Conservation (phyloP, 2,329 filamentous ascomycete species). For the Ceratocystiopsis minuta region DNA sequence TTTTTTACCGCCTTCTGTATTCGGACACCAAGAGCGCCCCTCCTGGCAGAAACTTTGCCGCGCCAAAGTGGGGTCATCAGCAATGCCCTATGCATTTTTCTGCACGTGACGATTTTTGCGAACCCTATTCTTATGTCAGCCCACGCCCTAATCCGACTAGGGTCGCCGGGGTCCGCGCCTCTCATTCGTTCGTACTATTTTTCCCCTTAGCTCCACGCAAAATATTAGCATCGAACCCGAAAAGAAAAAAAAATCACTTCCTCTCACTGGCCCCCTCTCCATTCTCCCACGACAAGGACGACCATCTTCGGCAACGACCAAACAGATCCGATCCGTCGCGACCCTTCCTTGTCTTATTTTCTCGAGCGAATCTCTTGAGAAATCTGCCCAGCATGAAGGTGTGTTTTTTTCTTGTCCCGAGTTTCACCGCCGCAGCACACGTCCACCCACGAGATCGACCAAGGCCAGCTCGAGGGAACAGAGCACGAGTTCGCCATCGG, state of each 20-base stretch:
- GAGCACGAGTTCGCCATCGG: too few relatives aligned
- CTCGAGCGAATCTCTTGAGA: not conserved
- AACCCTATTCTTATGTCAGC: conserved; percentile 10
- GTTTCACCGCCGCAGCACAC: too few relatives aligned
- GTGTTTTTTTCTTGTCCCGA: conserved; percentile 1
- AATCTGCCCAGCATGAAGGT: conserved; percentile 9
- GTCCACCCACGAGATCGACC: not conserved
- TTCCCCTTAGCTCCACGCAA: conserved; percentile 2
- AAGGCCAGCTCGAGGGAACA: not conserved
- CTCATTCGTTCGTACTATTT: conserved; percentile 6
- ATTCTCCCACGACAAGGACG: not conserved
- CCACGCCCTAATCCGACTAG: conserved; percentile 3
- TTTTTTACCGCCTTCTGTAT: too few relatives aligned
- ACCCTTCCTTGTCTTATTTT: conserved; percentile 5
- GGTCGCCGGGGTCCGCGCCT: too few relatives aligned
- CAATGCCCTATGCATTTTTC: not conserved
- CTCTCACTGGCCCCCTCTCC: not conserved
- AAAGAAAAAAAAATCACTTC: not conserved
- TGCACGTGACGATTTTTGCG: conserved; percentile 5
- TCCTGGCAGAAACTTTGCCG: too few relatives aligned
- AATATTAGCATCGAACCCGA: not conserved
- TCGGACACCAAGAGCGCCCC: too few relatives aligned
- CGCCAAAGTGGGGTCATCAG: too few relatives aligned
- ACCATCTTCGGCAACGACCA: not conserved
- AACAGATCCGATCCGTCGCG: too few relatives aligned